Evolutionary conservation across 495 filamentous ascomycete species (phyloP).

Genomic region (Sphaerosporella brunnea): DNA sequence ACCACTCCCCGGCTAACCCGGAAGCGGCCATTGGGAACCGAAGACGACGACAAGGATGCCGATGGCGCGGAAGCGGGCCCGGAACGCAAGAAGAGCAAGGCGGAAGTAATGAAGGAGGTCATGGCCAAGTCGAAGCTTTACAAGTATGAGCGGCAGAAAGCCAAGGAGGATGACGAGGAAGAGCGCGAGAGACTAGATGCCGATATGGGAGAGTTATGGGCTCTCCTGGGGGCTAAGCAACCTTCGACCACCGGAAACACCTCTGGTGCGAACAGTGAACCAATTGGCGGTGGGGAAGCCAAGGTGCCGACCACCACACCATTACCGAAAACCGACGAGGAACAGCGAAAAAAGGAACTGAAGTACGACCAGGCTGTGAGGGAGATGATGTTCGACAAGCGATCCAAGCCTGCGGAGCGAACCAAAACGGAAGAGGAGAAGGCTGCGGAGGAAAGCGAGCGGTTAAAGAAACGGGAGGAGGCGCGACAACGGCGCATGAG

Average conservation of each 20-base stretch:
- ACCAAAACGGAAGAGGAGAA: constrained; percentile 87
- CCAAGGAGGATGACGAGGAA: constrained; percentile 88
- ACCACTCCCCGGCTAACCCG: constrained; percentile 29
- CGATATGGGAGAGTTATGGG: constrained; percentile 61
- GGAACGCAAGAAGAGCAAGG: constrained; percentile 74
- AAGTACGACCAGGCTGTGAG: constrained; percentile 65
- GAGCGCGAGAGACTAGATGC: constrained; percentile 64
- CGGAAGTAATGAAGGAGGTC: constrained; percentile 92
- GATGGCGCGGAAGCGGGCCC: constrained; percentile 37
- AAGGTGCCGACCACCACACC: constrained; percentile 5
- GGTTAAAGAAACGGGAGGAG: constrained; percentile 62
- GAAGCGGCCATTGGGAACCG: constrained; percentile 40
- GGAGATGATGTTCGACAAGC: constrained; percentile 62
- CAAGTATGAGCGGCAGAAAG: constrained; percentile 80
- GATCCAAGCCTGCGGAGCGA: constrained; percentile 65
- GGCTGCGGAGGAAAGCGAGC: constrained; percentile 50
- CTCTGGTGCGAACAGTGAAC: constrained; percentile 24
- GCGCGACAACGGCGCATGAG: constrained; percentile 56
- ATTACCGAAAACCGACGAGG: constrained; percentile 1
- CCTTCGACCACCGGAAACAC: constrained; percentile 28
- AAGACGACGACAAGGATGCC: constrained; percentile 30
- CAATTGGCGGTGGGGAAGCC: constrained; percentile 24
- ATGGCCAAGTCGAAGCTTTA: constrained; percentile 92
- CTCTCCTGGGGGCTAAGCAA: constrained; percentile 39
- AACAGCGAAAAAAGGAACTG: constrained; percentile 28